phyloP scores from a whole-genome alignment of 2,329 filamentous ascomycete species.

The Rutstroemia sp. region DNA sequence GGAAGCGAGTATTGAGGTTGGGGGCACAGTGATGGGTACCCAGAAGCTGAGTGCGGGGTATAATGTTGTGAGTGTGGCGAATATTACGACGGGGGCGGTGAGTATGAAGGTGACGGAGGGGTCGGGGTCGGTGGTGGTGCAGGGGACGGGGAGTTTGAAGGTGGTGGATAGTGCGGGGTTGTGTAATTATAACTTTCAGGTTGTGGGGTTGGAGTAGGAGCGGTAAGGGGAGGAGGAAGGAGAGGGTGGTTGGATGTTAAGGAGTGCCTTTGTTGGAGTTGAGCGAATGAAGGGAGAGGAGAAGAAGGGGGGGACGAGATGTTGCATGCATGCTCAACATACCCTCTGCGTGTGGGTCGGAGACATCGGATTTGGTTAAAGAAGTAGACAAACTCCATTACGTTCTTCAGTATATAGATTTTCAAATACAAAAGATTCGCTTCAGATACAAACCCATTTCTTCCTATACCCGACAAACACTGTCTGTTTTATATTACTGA shows the following conservation, averaged over 20 bases:
- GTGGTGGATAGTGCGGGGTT: slow-evolving; percentile 10
- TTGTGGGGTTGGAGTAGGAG: slow-evolving; percentile 5
- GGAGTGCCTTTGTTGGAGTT: too few species aligned
- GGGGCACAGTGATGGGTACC: slow-evolving; percentile 2
- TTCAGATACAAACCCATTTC: too few species aligned
- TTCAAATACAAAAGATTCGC: too few species aligned
- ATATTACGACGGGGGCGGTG: slow-evolving; percentile 13
- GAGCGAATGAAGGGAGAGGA: too few species aligned
- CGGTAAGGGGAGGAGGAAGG: neutral
- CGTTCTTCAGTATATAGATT: too few species aligned
- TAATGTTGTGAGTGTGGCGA: slow-evolving; percentile 12
- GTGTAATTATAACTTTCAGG: slow-evolving; percentile 13
- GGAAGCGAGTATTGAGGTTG: slow-evolving; percentile 5
- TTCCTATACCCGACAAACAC: too few species aligned
- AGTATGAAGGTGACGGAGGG: slow-evolving; percentile 1
- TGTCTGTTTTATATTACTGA: too few species aligned
- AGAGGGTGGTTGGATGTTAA: neutral
- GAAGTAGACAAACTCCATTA: too few species aligned
- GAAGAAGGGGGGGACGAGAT: too few species aligned
- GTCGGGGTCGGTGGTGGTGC: slow-evolving; percentile 9
- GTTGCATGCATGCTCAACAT: too few species aligned
- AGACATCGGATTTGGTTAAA: too few species aligned
- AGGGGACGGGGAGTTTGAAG: slow-evolving; percentile 10
- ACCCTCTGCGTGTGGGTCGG: too few species aligned
- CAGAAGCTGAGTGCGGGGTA: slow-evolving; percentile 8